Conservation (phyloP, 257 asterid species). For the Ehretia macrophylla region DNA sequence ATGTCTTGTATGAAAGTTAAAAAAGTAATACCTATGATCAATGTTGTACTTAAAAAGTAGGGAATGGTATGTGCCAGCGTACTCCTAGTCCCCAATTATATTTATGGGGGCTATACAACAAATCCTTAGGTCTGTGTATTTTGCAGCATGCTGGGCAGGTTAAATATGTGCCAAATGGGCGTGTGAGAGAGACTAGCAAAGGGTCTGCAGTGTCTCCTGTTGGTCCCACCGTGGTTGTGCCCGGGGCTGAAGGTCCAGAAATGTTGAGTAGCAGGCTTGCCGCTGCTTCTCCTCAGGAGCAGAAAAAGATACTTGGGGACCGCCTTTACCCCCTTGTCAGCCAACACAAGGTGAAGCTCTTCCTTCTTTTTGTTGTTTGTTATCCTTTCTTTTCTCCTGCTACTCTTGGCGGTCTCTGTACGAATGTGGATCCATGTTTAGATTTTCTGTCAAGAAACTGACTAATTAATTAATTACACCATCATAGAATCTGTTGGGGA, state of each 20-base stretch:
- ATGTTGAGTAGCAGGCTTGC: slow-evolving; percentile 65
- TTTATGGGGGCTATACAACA: too few species aligned
- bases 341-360: slow-evolving; percentile 46
- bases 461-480: too few species aligned
- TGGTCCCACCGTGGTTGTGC: slow-evolving; percentile 25
- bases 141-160: slow-evolving; percentile 29
- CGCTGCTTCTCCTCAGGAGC: slow-evolving; percentile 61
- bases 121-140: background rate
- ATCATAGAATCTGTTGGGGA: too few species aligned
- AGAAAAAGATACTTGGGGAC: slow-evolving; percentile 73
- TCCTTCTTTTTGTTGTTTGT: background rate
- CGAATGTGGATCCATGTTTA: too few species aligned
- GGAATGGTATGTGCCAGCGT: too few species aligned
- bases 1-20: too few species aligned
- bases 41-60: too few species aligned
- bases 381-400: background rate
- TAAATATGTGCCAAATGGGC: slow-evolving; percentile 22
- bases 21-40: too few species aligned
- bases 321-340: slow-evolving; percentile 73
- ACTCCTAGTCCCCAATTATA: too few species aligned
- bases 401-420: background rate
- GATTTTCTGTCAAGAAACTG: too few species aligned
- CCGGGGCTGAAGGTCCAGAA: slow-evolving; percentile 43
- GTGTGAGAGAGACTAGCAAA: slow-evolving; percentile 21
- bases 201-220: slow-evolving; percentile 21